These are phyloP conservation scores for Cyamopsis tetragonoloba DNA, from an alignment of 306 rosid species.

Conservation along the genomic window DNA sequence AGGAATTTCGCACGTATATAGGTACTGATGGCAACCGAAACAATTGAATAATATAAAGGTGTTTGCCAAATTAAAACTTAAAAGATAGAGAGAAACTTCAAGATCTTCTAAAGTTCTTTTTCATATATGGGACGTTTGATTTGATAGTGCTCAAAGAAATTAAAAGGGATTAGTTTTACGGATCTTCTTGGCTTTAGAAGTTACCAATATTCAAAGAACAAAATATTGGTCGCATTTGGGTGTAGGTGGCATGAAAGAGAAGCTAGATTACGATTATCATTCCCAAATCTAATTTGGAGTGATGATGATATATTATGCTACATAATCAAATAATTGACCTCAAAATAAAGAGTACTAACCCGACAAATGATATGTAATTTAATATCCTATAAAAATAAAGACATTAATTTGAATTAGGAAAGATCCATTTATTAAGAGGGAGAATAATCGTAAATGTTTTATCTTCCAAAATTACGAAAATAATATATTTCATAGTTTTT, in stretches of 20 bases:
- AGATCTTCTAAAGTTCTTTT: slow-evolving; percentile 38
- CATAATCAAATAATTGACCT: not conserved
- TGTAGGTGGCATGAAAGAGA: not conserved
- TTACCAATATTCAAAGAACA: slow-evolving; percentile 13
- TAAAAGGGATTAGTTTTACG: not conserved
- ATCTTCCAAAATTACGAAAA: no score
- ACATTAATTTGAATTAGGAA: no score
- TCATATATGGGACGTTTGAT: slow-evolving; percentile 26
- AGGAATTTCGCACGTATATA: slow-evolving; percentile 34
- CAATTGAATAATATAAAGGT: slow-evolving; percentile 31
- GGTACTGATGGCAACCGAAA: slow-evolving; percentile 42
- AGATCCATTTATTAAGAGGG: no score
- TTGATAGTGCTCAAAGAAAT: slow-evolving; percentile 20
- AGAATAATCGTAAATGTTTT: no score
- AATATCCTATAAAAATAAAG: no score
- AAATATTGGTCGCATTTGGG: slow-evolving; percentile 7
- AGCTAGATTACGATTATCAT: slow-evolving; percentile 8
- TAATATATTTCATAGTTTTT: no score
- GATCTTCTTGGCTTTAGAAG: not conserved
- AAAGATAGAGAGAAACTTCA: slow-evolving; percentile 29
- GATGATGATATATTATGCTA: no score
- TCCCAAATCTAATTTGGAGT: not conserved
- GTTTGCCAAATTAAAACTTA: no score
- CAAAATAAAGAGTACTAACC: no score
- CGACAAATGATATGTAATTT: no score